Conservation (phyloP, 2,329 filamentous ascomycete species). For the Lasiodiplodia sp. region DNA sequence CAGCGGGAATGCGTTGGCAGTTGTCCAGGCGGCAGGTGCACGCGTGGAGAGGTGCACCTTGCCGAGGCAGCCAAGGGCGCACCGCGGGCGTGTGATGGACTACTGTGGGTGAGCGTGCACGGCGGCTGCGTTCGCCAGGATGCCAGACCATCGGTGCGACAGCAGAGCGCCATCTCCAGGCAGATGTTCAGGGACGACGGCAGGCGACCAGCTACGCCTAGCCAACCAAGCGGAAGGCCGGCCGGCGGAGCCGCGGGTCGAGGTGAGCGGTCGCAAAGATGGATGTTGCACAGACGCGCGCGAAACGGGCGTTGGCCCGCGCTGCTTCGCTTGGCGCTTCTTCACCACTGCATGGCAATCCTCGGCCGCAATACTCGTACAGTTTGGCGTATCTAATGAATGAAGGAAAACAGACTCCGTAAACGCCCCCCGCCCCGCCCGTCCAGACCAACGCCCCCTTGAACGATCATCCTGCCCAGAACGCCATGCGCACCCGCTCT, state of each 20-base stretch:
- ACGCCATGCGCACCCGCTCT: background rate
- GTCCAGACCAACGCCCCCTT: background rate
- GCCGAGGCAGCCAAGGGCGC: background rate
- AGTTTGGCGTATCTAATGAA: constrained; percentile 4
- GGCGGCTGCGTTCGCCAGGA: background rate
- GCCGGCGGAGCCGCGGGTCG: constrained; percentile 11
- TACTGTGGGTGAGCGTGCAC: constrained; percentile 6
- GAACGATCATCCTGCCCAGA: background rate
- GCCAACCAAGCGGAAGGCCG: constrained; percentile 15
- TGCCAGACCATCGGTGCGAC: background rate
- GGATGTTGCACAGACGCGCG: constrained; percentile 1
- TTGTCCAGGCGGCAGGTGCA: background rate
- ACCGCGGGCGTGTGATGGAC: background rate
- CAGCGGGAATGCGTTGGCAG: background rate
- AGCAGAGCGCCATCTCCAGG: constrained; percentile 3
- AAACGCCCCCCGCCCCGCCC: background rate
- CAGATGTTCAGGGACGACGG: constrained; percentile 1
- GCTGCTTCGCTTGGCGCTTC: constrained; percentile 22
- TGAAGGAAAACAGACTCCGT: background rate
- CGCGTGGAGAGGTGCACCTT: background rate
- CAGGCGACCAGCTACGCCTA: background rate
- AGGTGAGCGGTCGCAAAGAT: constrained; percentile 27
- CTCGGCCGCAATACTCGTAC: background rate
- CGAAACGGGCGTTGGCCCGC: constrained; percentile 11
- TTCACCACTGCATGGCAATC: background rate